A percentile compares a stretch with the other conserved stretches of the same genome.
Evolutionary conservation across 345 rosid genomes (phyloP).

Genomic region (Brassica incana): DNA sequence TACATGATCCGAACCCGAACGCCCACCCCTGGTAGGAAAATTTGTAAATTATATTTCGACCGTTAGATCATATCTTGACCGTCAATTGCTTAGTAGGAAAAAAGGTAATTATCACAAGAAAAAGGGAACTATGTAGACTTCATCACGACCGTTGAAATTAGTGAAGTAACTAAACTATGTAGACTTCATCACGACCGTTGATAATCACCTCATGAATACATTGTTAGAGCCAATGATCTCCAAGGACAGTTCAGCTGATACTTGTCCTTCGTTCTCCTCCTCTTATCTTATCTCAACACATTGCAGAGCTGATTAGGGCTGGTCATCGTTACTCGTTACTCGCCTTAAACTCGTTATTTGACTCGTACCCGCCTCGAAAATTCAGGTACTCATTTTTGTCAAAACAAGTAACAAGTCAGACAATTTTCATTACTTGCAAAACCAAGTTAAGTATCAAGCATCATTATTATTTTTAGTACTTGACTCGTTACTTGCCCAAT

Average conservation of each 20-base stretch:
- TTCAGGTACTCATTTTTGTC: no score
- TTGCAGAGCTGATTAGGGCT: neutral
- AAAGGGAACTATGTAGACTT: neutral
- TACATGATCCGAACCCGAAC: no score
- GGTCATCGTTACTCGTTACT: slow-evolving; percentile 39
- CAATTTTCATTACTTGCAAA: no score
- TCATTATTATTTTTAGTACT: no score
- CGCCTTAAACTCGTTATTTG: slow-evolving; percentile 3
- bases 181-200: neutral
- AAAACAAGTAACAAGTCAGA: no score
- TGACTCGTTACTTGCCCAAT: no score
- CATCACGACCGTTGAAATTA: neutral
- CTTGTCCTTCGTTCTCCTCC: slow-evolving; percentile 38
- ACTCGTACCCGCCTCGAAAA: no score
- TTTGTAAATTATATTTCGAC: no score
- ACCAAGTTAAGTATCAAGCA: no score
- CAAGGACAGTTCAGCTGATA: slow-evolving; percentile 32
- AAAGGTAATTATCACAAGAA: no score
- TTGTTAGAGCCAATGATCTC: no score
- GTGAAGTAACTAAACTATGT: slow-evolving; percentile 33
- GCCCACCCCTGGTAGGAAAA: no score
- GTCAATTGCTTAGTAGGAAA: neutral
- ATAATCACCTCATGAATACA: neutral
- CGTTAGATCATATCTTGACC: neutral
- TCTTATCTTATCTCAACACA: neutral